Percentiles rank a stretch among this genome's conserved stretches.
These are phyloP conservation scores for Vairimorpha apis DNA, from an alignment of 371 early-diverging fungal genomes.

Conservation along the genomic window DNA sequence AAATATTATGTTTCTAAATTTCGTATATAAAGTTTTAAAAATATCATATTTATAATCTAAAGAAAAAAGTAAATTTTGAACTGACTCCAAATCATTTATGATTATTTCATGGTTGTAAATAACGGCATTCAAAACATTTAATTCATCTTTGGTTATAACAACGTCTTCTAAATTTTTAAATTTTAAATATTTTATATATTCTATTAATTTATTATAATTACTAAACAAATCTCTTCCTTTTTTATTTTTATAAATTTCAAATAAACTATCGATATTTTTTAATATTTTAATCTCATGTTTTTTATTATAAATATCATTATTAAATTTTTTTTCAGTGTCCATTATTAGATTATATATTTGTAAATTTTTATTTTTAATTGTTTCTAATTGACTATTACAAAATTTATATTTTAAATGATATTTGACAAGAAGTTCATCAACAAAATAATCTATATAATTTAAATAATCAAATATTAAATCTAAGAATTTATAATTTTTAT, in stretches of 20 bases:
- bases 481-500: conserved; percentile 29
- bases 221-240: conserved; percentile 21
- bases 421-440: conserved; percentile 8
- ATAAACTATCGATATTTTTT: neutral
- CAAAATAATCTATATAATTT: conserved; percentile 33
- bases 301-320: conserved; percentile 33
- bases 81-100: neutral
- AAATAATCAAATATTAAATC: conserved; percentile 44
- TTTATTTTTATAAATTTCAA: neutral
- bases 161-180: neutral
- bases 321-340: conserved; percentile 11
- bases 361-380: conserved; percentile 16
- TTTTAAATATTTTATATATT: conserved; percentile 22
- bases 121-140: neutral
- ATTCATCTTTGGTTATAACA: conserved; percentile 10
- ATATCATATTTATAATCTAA: neutral
- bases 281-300: conserved; percentile 1
- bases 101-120: neutral
- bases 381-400: conserved; percentile 22
- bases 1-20: neutral
- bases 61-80: conserved; percentile 3
- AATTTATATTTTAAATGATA: neutral
- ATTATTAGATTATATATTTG: conserved; percentile 27
- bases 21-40: neutral
- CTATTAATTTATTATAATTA: conserved; percentile 7